Conservation (phyloP, 129 eudicot species). For the Pittosporum tobira region DNA sequence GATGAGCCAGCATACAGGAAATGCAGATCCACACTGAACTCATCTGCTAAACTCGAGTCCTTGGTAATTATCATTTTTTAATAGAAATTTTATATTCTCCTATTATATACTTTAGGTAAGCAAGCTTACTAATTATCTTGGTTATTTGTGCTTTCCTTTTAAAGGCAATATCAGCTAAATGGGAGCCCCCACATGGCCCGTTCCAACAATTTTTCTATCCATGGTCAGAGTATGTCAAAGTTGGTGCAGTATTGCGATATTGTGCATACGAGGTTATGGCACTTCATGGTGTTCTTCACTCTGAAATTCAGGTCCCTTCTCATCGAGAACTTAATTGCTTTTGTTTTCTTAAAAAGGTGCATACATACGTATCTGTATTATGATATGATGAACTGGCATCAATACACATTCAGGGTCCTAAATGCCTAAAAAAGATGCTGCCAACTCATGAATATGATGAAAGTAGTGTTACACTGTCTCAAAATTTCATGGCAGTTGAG, state of each 20-base stretch:
- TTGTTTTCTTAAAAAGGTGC: too few relatives aligned
- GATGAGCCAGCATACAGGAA: slow-evolving; percentile 57
- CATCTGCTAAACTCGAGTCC: slow-evolving; percentile 47
- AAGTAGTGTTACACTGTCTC: background rate
- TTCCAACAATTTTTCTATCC: slow-evolving; percentile 55
- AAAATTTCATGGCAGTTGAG: background rate
- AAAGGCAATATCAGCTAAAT: slow-evolving; percentile 66
- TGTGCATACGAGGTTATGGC: slow-evolving; percentile 85
- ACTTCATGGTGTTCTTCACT: slow-evolving; percentile 77
- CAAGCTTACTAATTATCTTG: background rate
- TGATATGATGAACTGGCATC: background rate
- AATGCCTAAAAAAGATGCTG: background rate
- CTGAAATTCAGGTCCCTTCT: slow-evolving; percentile 65
- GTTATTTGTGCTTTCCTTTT: slow-evolving; percentile 5
- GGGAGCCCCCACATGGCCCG: slow-evolving; percentile 88
- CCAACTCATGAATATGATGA: slow-evolving; percentile 1
- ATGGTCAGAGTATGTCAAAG: slow-evolving; percentile 73
- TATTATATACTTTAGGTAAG: background rate
- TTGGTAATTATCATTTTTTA: slow-evolving; percentile 26
- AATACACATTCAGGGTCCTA: slow-evolving; percentile 5
- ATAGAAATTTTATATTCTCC: background rate
- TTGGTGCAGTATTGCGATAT: slow-evolving; percentile 56
- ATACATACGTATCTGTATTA: background rate
- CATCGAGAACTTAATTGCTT: background rate
- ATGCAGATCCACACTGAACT: slow-evolving; percentile 46